Percentiles rank a stretch among this genome's conserved stretches.
Conservation (phyloP, 176 grass and related monocot genomes). For the Typha latifolia region DNA sequence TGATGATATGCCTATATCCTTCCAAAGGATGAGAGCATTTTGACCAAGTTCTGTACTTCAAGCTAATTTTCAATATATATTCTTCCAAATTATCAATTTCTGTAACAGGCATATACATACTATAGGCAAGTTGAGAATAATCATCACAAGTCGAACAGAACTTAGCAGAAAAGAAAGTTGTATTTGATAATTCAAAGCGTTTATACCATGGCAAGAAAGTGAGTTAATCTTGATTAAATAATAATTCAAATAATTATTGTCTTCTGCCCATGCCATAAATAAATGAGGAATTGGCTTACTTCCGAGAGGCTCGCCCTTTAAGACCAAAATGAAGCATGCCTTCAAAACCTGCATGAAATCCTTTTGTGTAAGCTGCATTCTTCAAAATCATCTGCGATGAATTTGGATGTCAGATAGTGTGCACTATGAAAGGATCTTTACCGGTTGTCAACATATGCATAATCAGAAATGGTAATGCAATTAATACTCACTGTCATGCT, state of each 20-base stretch:
- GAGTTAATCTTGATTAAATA: not conserved
- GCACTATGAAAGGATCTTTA: not conserved
- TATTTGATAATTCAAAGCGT: not conserved
- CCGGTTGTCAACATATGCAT: no score
- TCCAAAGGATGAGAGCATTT: no score
- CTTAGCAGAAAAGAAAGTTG: not conserved
- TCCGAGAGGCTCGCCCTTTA: constrained; percentile 10
- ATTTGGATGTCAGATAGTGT: not conserved
- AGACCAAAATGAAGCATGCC: constrained; percentile 32
- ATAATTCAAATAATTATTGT: not conserved
- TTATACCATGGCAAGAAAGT: not conserved
- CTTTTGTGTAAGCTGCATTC: constrained; percentile 49
- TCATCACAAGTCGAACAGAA: not conserved
- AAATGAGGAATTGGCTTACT: constrained; percentile 26
- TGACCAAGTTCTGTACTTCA: no score
- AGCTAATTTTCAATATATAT: no score
- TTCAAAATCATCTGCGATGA: constrained; percentile 65
- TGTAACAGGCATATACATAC: no score
- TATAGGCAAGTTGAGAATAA: not conserved
- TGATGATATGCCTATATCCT: no score
- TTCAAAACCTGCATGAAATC: constrained; percentile 50
- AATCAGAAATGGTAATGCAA: not conserved
- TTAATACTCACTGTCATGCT: constrained; percentile 46
- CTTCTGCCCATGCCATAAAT: not conserved
- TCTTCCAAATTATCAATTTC: no score